Conservation (phyloP, 768 basidiomycete species). For the Flagelloscypha sp. region DNA sequence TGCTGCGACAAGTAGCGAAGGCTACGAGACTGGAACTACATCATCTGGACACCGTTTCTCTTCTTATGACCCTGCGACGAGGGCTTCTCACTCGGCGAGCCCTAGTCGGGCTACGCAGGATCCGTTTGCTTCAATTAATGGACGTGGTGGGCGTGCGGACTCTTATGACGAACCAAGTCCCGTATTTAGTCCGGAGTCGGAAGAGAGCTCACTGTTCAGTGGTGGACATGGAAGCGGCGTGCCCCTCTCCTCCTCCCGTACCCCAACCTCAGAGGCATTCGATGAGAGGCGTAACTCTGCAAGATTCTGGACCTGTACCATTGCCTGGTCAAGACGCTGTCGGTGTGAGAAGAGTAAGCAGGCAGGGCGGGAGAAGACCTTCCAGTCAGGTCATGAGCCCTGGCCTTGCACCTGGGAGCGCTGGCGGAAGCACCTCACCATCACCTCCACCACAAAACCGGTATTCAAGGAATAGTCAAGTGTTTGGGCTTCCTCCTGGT, state of each 20-base stretch:
- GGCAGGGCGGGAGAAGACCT: constrained; percentile 49
- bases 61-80: no score
- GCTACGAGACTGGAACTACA: constrained; percentile 23
- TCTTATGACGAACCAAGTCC: constrained; percentile 29
- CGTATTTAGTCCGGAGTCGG: constrained; percentile 25
- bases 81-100: no score
- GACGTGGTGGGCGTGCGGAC: constrained; percentile 32
- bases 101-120: no score
- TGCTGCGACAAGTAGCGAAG: no score
- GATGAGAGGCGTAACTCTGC: constrained; percentile 76
- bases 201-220: constrained; percentile 25
- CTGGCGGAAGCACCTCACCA: no score
- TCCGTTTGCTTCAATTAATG: no score
- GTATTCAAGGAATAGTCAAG: constrained; percentile 56
- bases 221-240: no score
- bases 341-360: constrained; percentile 72
- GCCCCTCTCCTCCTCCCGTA: constrained; percentile 9
- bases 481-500: constrained; percentile 58
- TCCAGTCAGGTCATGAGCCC: no score
- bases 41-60: constrained; percentile 5
- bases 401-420: no score
- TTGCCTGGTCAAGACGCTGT: no score
- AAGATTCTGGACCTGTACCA: constrained; percentile 79
- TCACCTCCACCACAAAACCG: constrained; percentile 55
- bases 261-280: constrained; percentile 12